Evolutionary conservation across 129 eudicot genomes (phyloP), one percentile per base, ranked within the genome.

Genomic region (Erigeron canadensis): DNA sequence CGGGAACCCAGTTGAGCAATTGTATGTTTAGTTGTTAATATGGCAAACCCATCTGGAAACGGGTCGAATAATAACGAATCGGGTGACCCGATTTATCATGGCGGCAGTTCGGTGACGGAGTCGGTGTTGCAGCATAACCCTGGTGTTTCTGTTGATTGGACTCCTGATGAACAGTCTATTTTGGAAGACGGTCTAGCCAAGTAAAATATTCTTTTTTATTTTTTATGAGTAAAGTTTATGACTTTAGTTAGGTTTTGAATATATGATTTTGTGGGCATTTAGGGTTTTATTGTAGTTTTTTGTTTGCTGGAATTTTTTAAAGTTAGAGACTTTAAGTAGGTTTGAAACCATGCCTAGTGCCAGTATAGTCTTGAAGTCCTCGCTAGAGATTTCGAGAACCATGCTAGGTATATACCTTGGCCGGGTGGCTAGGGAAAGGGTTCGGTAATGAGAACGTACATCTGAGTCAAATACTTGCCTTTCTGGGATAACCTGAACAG

Each of bases 31-130:
- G 8, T 56, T 3, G 5, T 54, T 43, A 28, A 1, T 38, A 80
- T 81, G 84, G 83, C 83, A 42, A 84, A 84, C 51, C 85, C 88
- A 73, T 80, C 85, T 84, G 83, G 85, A 56, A 84, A 68, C 61
- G 77, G 79, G 51, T 59, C 74, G 47, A 78, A 68, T 61, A 76
- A 40, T 8, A 60, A 69, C 59, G 84, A 75, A 9, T 37, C 81
- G 67, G 77, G 63, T 57, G 80, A 70, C 37, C 71, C 65, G 7
- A 65, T 78, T 57, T 58, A 66, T 43, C 65, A 66, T 28, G 71
- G 69, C 21, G 55, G 70, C 16, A 72, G 70, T 64, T 77, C 75
- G 58, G 63, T 72, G 77, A 50, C 82, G 71, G 65, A 74, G 66
- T 67, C 73, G 45, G 44, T 12, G 57, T 67, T 53, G 40, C 72